Base-by-base conservation (phyloP, 306 rosid genomes). In the Citrullus colocynthis region DNA sequence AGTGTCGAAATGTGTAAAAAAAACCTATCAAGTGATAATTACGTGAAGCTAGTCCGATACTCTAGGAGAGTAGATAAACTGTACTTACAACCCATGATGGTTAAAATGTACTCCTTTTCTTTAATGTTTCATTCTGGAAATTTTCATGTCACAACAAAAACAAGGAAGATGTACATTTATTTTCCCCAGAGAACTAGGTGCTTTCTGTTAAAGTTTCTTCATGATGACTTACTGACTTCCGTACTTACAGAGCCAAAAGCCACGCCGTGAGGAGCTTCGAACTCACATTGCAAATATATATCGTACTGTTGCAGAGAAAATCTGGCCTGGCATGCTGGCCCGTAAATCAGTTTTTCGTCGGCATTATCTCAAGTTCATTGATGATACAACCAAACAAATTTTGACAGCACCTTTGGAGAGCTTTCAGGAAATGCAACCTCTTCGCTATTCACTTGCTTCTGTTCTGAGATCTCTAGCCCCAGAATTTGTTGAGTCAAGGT, bases 261-360 rank as follows among this genome's bases (percentile, higher is more conserved):
- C 91, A 77, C 97, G 99, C 64, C 93, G 97, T 65, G 99, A 96
- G 85, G 99, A 96, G 86, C 93, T 96, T 21, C 99, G 97, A 34
- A 88, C 86, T 76, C 98, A 93, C 81, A 88, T 93, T 88, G 93
- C 94, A 85, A 92, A 91, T 86, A 96, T 96, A 78, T 93, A 87
- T 75, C 97, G 99, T 32, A 84, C 96, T 78, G 93, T 96, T 78
- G 96, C 99, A 18, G 98, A 96, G 80, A 96, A 91, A 81, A 86
- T 96, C 77, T 96, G 99, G 99, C 99, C 98, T 36, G 97, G 98
- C 88, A 89, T 86, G 96, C 87, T 96, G 74, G 85, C 89, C 28
- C 91, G 96, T 80, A 93, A 91, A 80, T 89, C 93, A 57, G 88
- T 85, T 84, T 88, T 96, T 80, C 97, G 97, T 75, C 95, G 83